These are phyloP conservation scores for Tetradesmus lagerheimii DNA, from an alignment of 139 green algal genomes.

Conservation along the genomic window DNA sequence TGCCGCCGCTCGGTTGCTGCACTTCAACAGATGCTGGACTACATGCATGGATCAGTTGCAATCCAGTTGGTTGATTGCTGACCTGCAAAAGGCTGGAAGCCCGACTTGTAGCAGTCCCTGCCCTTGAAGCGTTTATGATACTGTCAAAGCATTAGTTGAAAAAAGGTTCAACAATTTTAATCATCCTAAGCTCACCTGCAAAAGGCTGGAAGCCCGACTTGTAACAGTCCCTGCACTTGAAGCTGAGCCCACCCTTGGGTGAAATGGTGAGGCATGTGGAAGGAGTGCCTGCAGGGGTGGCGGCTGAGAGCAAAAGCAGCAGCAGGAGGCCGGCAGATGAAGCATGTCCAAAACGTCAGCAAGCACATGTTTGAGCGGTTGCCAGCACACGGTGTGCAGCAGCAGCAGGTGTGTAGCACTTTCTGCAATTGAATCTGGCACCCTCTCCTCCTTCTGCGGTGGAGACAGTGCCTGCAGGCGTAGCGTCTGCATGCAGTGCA, in stretches of 20 bases:
- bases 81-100: conserved; percentile 52
- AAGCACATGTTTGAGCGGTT: not conserved
- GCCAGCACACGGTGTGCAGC: too few relatives aligned
- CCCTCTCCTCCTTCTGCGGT: too few relatives aligned
- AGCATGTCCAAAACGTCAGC: not conserved
- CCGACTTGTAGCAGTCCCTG: conserved; percentile 47
- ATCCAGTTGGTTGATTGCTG: too few relatives aligned
- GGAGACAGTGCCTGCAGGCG: too few relatives aligned
- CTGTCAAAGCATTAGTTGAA: too few relatives aligned
- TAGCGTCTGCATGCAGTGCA: too few relatives aligned
- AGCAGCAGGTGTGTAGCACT: too few relatives aligned
- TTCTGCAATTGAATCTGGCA: too few relatives aligned
- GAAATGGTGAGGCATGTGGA: conserved; percentile 45
- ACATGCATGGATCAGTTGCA: too few relatives aligned
- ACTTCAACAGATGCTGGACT: not conserved
- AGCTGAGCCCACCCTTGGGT: conserved; percentile 40
- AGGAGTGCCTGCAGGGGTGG: not conserved
- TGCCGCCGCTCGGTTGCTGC: not conserved
- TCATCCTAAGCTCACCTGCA: not conserved
- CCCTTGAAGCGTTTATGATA: conserved; percentile 47
- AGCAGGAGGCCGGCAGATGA: conserved; percentile 5
- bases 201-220: conserved; percentile 56
- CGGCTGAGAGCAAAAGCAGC: not conserved
- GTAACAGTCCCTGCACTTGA: conserved; percentile 51
- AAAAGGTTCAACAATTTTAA: too few relatives aligned